Percentiles rank a stretch among this genome's conserved stretches.
Evolutionary conservation across 345 rosid species (phyloP).

Genomic region (Populus deltoides): DNA sequence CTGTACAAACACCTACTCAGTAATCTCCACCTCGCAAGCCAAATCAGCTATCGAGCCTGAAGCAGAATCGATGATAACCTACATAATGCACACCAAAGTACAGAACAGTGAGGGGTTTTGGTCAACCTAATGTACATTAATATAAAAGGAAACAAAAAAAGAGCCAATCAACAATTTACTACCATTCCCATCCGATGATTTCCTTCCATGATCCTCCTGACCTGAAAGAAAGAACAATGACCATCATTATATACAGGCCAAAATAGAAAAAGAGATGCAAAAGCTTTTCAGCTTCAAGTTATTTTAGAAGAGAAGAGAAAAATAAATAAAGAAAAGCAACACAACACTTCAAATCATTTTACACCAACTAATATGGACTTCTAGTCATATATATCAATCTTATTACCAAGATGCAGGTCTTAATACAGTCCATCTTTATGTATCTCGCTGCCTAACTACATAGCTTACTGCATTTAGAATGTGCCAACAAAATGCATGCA

Average conservation of each 20-base stretch:
- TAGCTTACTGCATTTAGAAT: not conserved
- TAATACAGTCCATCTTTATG: not conserved
- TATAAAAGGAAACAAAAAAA: constrained; percentile 16
- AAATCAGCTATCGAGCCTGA: constrained; percentile 69
- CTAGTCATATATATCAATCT: not conserved
- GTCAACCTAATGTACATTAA: not conserved
- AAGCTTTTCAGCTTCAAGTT: not conserved
- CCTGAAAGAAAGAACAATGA: constrained; percentile 34
- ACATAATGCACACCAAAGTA: constrained; percentile 15
- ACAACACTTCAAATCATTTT: not conserved
- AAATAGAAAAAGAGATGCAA: not conserved
- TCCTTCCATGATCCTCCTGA: constrained; percentile 97
- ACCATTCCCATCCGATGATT: constrained; percentile 99
- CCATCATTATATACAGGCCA: not conserved
- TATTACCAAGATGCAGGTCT: not conserved
- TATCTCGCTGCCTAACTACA: not conserved
- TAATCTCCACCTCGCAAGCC: constrained; percentile 98
- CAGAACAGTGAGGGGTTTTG: constrained; percentile 7
- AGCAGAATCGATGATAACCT: constrained; percentile 71
- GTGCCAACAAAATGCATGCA: not conserved
- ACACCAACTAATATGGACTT: not conserved
- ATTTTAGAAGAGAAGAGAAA: not conserved
- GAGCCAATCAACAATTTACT: constrained; percentile 9
- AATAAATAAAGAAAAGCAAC: not conserved
- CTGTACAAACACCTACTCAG: constrained; percentile 58